Conservation (phyloP, 192 early-diverging fungal genomes). For the Spizellomyces punctatus region DNA sequence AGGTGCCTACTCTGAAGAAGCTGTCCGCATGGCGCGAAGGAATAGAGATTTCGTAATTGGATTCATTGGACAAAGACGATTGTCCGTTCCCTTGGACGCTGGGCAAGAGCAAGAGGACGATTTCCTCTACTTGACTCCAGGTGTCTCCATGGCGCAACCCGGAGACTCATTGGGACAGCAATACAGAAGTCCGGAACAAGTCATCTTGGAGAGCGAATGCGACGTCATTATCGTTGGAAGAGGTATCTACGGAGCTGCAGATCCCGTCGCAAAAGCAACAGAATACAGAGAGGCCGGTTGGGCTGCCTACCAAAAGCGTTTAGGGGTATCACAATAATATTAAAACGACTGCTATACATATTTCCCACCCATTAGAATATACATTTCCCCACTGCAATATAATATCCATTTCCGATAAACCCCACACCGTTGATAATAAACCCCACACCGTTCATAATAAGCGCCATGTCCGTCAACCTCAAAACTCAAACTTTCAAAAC, state of each 20-base stretch:
- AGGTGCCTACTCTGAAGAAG: slow-evolving; percentile 81
- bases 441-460: too few relatives aligned
- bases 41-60: slow-evolving; percentile 93
- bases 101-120: slow-evolving; percentile 72
- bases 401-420: too few relatives aligned
- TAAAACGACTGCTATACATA: too few relatives aligned
- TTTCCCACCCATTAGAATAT: too few relatives aligned
- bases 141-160: slow-evolving; percentile 81
- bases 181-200: slow-evolving; percentile 89
- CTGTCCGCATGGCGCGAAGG: slow-evolving; percentile 81
- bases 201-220: slow-evolving; percentile 79
- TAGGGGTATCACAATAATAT: not conserved
- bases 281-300: slow-evolving; percentile 94
- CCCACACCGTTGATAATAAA: too few relatives aligned
- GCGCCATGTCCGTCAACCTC: too few relatives aligned
- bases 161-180: slow-evolving; percentile 94
- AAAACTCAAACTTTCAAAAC: too few relatives aligned
- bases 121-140: slow-evolving; percentile 94
- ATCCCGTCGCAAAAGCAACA: slow-evolving; percentile 62
- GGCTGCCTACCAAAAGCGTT: slow-evolving; percentile 79
- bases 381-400: too few relatives aligned
- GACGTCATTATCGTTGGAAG: slow-evolving; percentile 99
- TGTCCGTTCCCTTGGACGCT: slow-evolving; percentile 27
- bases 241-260: slow-evolving; percentile 92
- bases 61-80: slow-evolving; percentile 80